These are phyloP conservation scores for Agaricus blazei DNA, from an alignment of 768 basidiomycete genomes.

Conservation along the genomic window DNA sequence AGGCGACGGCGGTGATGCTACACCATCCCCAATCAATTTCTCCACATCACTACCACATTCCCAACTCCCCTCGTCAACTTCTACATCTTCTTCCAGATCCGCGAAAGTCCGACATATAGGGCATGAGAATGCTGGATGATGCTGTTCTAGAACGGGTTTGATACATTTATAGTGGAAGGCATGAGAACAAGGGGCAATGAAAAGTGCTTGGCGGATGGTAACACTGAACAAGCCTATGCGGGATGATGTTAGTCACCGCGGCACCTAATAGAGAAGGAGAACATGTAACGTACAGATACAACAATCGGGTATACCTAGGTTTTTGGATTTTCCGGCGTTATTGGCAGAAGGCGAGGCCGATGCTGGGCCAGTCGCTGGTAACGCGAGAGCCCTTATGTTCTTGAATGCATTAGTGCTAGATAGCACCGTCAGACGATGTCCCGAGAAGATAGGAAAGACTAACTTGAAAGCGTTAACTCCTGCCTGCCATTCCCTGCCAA, in stretches of 20 bases:
- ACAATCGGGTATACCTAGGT: slow-evolving; percentile 65
- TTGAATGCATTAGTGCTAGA: slow-evolving; percentile 63
- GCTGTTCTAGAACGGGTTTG: slow-evolving; percentile 80
- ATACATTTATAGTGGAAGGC: slow-evolving; percentile 98
- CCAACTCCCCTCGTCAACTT: slow-evolving; percentile 38
- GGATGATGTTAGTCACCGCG: neutral
- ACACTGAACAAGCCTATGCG: slow-evolving; percentile 66
- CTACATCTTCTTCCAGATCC: slow-evolving; percentile 94
- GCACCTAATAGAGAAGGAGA: neutral
- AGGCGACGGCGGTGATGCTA: slow-evolving; percentile 16
- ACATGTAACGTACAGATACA: slow-evolving; percentile 73
- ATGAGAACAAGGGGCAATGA: slow-evolving; percentile 97
- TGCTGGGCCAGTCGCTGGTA: slow-evolving; percentile 14
- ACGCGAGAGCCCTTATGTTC: slow-evolving; percentile 72
- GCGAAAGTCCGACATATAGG: slow-evolving; percentile 94
- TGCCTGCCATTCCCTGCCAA: slow-evolving; percentile 87
- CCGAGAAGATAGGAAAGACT: slow-evolving; percentile 19
- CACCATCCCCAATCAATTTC: slow-evolving; percentile 11
- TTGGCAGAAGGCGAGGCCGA: neutral
- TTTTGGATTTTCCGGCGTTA: slow-evolving; percentile 25
- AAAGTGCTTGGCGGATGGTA: slow-evolving; percentile 90
- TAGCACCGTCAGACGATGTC: slow-evolving; percentile 1
- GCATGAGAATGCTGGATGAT: slow-evolving; percentile 92
- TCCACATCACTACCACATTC: slow-evolving; percentile 21
- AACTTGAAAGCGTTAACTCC: slow-evolving; percentile 89